Conservation (phyloP, 768 basidiomycete genomes). For the Mycena latifolia region DNA sequence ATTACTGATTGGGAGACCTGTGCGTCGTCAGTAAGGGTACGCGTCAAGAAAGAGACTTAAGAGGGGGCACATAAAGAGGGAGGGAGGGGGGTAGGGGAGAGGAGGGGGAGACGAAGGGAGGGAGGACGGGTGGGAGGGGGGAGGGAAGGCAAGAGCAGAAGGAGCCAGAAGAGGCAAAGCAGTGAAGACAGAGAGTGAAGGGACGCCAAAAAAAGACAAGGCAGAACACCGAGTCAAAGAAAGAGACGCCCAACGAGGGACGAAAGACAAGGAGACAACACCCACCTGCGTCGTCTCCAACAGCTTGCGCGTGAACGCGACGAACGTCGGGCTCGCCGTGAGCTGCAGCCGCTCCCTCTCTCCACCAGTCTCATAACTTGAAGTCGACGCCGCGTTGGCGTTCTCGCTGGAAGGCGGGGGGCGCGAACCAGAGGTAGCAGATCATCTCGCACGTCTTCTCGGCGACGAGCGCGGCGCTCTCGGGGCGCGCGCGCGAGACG, state of each 20-base stretch:
- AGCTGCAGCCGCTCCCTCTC: constrained; percentile 81
- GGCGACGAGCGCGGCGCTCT: constrained; percentile 73
- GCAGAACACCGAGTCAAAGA: neutral
- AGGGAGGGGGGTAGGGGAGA: neutral
- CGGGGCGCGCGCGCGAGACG: constrained; percentile 70
- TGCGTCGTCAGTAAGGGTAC: neutral
- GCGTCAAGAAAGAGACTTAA: too few relatives aligned
- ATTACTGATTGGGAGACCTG: constrained; percentile 93
- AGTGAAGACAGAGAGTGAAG: too few relatives aligned
- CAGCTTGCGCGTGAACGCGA: constrained; percentile 91
- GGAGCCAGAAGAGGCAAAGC: too few relatives aligned
- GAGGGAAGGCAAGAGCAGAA: neutral
- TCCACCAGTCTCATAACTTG: neutral
- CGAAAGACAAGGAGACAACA: neutral
- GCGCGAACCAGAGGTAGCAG: constrained; percentile 92
- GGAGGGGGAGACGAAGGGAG: too few relatives aligned
- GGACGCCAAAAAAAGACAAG: too few relatives aligned
- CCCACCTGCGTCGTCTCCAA: constrained; percentile 85
- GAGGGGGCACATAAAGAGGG: neutral
- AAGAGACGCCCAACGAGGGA: neutral
- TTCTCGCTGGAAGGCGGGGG: constrained; percentile 37
- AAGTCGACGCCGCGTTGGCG: neutral
- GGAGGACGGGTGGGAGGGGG: neutral
- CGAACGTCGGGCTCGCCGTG: constrained; percentile 78
- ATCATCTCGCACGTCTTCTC: constrained; percentile 96